Base-by-base conservation (phyloP, 2,329 filamentous ascomycete species). In the Thelonectria olida region DNA sequence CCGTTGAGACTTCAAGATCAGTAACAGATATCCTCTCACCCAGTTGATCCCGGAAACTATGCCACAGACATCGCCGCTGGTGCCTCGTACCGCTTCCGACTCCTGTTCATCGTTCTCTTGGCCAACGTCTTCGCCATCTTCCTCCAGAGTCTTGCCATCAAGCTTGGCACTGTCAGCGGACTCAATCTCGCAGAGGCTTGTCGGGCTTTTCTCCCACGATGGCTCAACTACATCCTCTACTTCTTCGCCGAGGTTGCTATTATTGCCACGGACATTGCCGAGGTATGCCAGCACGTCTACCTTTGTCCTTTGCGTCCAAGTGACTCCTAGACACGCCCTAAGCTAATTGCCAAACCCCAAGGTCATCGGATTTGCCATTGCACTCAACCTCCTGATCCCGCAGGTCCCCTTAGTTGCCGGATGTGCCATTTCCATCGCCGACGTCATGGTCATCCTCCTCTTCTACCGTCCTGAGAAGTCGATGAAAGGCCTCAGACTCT, bases 81-180 rank as follows among this genome's bases (percentile, higher is more conserved):
- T 53, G 87, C 90, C 5, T 82, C 84, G 1, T 91, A 88, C 73
- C 83, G 82, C 58, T 92, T 88, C 78, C 82, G 80, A 39, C 81
- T 92, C 28, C 82, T 92, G 2, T 92, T 91, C 78, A 81, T 92
- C 66, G 84, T 92, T 42, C 79, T 92, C 9, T 79, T 91, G 68
- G 87, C 87, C 74, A 92, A 92, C 72, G 68, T 91, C 50, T 89
- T 92, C 69, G 90, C 90, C 67, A 90, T 92, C 54, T 85, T 91
- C 66, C 80, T 92, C 19, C 90, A 92, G 74, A 86, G 84, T 19
- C 82, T 92, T 2, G 86, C 85, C 69, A 87, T 90, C 75, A 90
- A 90, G 73, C 81, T 92, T 6, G 89, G 89, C 28, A 89, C 87
- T 12, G 88, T 92, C 64, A 90, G 86, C 1, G 89, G 89, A 2